Base-by-base conservation (phyloP, 1,284 basidiomycete genomes). In the Puccinia coronata region DNA sequence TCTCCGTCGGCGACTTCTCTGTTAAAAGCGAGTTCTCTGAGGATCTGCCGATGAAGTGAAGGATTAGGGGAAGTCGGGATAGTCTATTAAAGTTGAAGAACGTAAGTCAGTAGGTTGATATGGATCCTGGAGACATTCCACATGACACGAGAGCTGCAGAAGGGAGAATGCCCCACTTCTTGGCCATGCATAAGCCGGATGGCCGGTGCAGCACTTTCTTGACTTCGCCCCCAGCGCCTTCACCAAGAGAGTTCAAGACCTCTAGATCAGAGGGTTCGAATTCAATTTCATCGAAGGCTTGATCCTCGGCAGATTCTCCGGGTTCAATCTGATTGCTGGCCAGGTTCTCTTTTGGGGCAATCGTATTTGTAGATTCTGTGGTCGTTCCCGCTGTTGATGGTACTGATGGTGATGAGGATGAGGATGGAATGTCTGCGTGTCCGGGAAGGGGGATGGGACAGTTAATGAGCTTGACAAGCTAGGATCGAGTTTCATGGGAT, bases 201-300 rank as follows among this genome's bases (percentile, higher is more conserved):
- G 91, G 91, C 84, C 88, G 90, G 86, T 95, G 93, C 84, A 88
- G 90, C 63, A 98, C 96, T 86, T 95, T 93, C 86, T 94, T 92
- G 28, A 99, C 97, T 8, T 95, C 93, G 55, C 97, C 97, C 79
- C 96, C 95, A 28, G 96, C 94, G 53, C 97, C 97, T 86, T 99
- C 97, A 18, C 97, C 97, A 0, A 99, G 88, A 55, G 92, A 89
- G 23, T 88, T 87, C 34, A 96, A 83, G 82, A 92, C 90, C 82
- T 93, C 92, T 57, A 97, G 88, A 83, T 91, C 87, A 69, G 90
- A 90, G 3, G 78, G 78, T 31, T 72, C 69, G 41, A 80, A 72
- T 65, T 80, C 78, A 31, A 80, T 80, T 43, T 79, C 77, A n/a
- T 77, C 67, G 18, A 55, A 51, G 14, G 6, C 41, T 61, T 11